A percentile compares a stretch with the other conserved stretches of the same genome.
Conservation (phyloP, 805 yeast species). For the Yarrowia divulgata region DNA sequence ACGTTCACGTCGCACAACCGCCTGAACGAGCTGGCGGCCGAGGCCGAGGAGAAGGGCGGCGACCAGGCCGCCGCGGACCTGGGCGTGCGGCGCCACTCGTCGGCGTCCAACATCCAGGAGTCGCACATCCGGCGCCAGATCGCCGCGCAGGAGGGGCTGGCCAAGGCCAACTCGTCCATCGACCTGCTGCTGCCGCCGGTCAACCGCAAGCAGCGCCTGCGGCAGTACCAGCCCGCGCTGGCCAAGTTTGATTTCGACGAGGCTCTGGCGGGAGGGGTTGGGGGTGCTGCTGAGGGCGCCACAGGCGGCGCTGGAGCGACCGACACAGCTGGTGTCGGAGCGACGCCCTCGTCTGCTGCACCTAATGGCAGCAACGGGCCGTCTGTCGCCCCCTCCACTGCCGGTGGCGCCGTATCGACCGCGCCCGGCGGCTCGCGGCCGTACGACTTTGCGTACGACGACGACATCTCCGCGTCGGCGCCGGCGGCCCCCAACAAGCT, state of each 20-base stretch:
- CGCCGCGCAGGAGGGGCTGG: constrained; percentile 25
- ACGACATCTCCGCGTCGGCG: constrained; percentile 31
- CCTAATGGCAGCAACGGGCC: neutral
- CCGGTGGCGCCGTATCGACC: constrained; percentile 13
- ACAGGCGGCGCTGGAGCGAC: no score
- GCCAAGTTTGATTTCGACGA: constrained; percentile 33
- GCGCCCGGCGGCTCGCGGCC: constrained; percentile 39
- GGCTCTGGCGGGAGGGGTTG: constrained; percentile 10
- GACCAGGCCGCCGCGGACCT: constrained; percentile 4
- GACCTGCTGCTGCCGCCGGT: constrained; percentile 42
- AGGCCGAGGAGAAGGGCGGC: neutral
- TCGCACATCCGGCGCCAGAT: constrained; percentile 39
- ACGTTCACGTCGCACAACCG: constrained; percentile 44
- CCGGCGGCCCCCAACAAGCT: constrained; percentile 30
- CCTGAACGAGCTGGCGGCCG: constrained; percentile 22
- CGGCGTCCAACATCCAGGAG: constrained; percentile 21
- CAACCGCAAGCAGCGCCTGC: constrained; percentile 37
- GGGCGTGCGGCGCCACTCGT: constrained; percentile 31
- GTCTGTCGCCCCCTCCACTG: neutral
- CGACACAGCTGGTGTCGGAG: no score
- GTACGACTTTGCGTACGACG: constrained; percentile 40
- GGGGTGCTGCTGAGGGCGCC: no score
- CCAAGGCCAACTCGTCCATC: constrained; percentile 37
- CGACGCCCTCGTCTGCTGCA: constrained; percentile 4
- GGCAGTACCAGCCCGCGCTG: constrained; percentile 39